phyloP scores from a whole-genome alignment of 495 filamentous ascomycete genomes.

The Penicillium cataractarum region DNA sequence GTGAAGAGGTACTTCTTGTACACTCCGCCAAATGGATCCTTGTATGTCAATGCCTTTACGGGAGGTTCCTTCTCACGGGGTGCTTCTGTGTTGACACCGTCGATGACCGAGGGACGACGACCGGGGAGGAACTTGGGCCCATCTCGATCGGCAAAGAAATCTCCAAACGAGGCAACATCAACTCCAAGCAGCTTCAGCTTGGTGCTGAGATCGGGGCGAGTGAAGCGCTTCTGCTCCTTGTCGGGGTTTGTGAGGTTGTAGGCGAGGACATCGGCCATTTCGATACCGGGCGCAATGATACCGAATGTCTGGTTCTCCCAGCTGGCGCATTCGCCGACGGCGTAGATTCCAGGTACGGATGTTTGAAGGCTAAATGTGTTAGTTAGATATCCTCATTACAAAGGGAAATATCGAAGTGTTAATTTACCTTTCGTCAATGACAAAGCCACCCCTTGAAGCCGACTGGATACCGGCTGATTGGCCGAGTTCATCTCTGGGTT shows the following conservation, averaged over 20 bases:
- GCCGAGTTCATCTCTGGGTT: slow-evolving; percentile 81
- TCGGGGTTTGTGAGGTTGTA: slow-evolving; percentile 91
- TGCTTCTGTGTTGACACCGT: slow-evolving; percentile 33
- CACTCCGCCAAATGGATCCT: slow-evolving; percentile 89
- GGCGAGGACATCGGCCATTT: slow-evolving; percentile 96
- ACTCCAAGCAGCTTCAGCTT: slow-evolving; percentile 93
- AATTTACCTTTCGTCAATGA: slow-evolving; percentile 63
- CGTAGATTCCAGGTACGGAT: slow-evolving; percentile 75
- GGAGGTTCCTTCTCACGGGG: slow-evolving; percentile 45
- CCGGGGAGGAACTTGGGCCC: slow-evolving; percentile 76
- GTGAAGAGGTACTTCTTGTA: slow-evolving; percentile 98
- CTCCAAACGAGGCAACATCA: slow-evolving; percentile 93
- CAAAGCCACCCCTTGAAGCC: slow-evolving; percentile 74
- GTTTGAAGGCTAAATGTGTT: slow-evolving; percentile 59
- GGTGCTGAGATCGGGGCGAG: slow-evolving; percentile 87
- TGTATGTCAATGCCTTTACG: slow-evolving; percentile 89
- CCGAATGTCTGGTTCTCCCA: slow-evolving; percentile 95
- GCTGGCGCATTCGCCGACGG: slow-evolving; percentile 92
- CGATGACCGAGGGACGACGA: slow-evolving; percentile 39
- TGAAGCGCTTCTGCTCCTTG: slow-evolving; percentile 72
- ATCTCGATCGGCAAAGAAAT: slow-evolving; percentile 93
- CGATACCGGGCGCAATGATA: slow-evolving; percentile 89
- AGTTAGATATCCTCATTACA: background rate
- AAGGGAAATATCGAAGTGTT: background rate
- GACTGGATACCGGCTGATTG: slow-evolving; percentile 71